Conservation (phyloP, 805 yeast species). For the Lachancea dasiensis region DNA sequence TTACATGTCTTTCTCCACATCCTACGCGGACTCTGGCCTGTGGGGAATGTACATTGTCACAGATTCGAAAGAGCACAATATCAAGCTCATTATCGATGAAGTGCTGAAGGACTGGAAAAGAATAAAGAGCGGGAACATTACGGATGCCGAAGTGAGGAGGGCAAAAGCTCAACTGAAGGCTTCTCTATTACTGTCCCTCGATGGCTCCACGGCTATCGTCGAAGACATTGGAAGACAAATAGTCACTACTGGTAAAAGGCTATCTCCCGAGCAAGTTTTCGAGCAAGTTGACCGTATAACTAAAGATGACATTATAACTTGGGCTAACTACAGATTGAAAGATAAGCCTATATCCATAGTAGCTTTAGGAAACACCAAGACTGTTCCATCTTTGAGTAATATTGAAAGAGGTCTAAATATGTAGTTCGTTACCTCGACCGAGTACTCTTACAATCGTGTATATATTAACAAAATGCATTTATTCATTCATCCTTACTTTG, state of each 20-base stretch:
- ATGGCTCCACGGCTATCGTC: slow-evolving; percentile 92
- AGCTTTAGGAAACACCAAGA: slow-evolving; percentile 77
- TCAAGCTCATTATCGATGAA: slow-evolving; percentile 65
- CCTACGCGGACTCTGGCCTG: slow-evolving; percentile 94
- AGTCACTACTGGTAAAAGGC: slow-evolving; percentile 77
- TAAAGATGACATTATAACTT: slow-evolving; percentile 69
- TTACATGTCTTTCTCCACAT: slow-evolving; percentile 93
- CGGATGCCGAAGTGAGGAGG: slow-evolving; percentile 83
- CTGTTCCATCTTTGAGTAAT: slow-evolving; percentile 63
- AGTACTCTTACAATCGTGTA: slow-evolving; percentile 1
- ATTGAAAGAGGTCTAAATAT: slow-evolving; percentile 38
- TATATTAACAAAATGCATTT: slow-evolving; percentile 7
- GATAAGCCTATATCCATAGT: slow-evolving; percentile 82
- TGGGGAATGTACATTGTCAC: slow-evolving; percentile 95
- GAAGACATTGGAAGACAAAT: slow-evolving; percentile 97
- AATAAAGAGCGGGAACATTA: slow-evolving; percentile 66
- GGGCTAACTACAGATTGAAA: slow-evolving; percentile 80
- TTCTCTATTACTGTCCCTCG: slow-evolving; percentile 78
- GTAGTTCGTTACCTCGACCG: slow-evolving; percentile 1
- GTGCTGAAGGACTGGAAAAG: slow-evolving; percentile 85
- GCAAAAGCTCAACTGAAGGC: slow-evolving; percentile 96
- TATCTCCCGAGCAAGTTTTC: slow-evolving; percentile 43
- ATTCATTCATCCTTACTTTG: slow-evolving; percentile 11
- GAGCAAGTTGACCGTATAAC: slow-evolving; percentile 70
- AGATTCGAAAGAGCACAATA: slow-evolving; percentile 59